Percentiles rank a stretch among this genome's conserved stretches.
phyloP scores from a whole-genome alignment of 345 rosid genomes.

The Gossypium anomalum region DNA sequence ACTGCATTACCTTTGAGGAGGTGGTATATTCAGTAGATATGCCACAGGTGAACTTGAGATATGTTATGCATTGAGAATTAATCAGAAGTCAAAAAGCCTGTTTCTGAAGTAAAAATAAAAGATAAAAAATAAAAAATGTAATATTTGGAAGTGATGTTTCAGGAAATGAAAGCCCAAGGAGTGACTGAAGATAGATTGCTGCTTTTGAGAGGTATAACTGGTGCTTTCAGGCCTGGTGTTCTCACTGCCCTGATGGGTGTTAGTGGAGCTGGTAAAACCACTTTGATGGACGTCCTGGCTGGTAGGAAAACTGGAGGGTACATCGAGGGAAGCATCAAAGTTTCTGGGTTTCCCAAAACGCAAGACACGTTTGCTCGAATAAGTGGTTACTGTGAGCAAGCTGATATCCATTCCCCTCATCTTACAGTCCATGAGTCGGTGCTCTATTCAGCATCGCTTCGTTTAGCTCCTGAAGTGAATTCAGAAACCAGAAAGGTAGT shows the following conservation, averaged over 20 bases:
- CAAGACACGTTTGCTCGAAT: slow-evolving; percentile 81
- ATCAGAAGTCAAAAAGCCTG: not conserved
- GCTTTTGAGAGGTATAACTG: slow-evolving; percentile 64
- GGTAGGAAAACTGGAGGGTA: slow-evolving; percentile 84
- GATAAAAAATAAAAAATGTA: not conserved
- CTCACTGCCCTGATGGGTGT: slow-evolving; percentile 81
- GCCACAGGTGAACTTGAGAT: slow-evolving; percentile 51
- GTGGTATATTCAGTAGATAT: slow-evolving; percentile 61
- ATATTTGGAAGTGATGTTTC: slow-evolving; percentile 12
- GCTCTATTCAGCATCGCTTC: slow-evolving; percentile 71
- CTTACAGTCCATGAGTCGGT: slow-evolving; percentile 69
- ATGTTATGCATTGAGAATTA: not conserved
- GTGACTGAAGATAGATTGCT: slow-evolving; percentile 51
- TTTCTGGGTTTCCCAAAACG: slow-evolving; percentile 75
- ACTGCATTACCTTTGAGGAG: slow-evolving; percentile 56
- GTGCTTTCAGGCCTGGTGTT: slow-evolving; percentile 81
- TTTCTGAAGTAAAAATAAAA: not conserved
- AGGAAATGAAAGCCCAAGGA: slow-evolving; percentile 64
- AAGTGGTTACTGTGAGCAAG: slow-evolving; percentile 75
- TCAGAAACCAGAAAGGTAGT: slow-evolving; percentile 48
- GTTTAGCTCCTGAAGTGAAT: slow-evolving; percentile 47
- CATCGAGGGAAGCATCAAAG: slow-evolving; percentile 53
- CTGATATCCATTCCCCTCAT: slow-evolving; percentile 78
- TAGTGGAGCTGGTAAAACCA: slow-evolving; percentile 84
- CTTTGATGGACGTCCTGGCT: slow-evolving; percentile 81